These are phyloP conservation scores for Isabelozyma gotoi DNA, from an alignment of 805 yeast genomes.

Conservation along the genomic window DNA sequence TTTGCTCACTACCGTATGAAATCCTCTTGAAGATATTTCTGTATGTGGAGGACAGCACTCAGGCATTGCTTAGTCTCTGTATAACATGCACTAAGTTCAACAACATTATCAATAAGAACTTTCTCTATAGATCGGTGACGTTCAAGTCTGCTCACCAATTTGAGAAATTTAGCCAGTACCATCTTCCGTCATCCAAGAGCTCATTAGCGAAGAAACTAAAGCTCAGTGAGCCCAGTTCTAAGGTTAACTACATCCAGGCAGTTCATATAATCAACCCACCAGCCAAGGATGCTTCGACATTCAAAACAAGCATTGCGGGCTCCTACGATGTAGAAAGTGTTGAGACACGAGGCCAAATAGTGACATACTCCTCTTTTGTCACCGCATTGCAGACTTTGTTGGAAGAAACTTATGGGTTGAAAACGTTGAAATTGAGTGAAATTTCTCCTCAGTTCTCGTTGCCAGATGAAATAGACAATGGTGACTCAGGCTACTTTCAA, in stretches of 20 bases:
- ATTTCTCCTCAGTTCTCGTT: constrained; percentile 52
- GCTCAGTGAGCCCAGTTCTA: constrained; percentile 24
- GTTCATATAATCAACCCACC: constrained; percentile 37
- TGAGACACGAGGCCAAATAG: constrained; percentile 10
- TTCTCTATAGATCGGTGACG: constrained; percentile 32
- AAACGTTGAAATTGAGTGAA: constrained; percentile 39
- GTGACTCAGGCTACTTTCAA: constrained; percentile 19
- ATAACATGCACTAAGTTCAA: constrained; percentile 37
- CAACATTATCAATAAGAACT: constrained; percentile 32
- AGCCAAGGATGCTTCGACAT: constrained; percentile 15
- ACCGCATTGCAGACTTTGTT: constrained; percentile 30
- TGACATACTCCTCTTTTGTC: constrained; percentile 24
- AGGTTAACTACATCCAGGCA: constrained; percentile 28
- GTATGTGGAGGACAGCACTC: constrained; percentile 16
- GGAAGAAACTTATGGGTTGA: constrained; percentile 47
- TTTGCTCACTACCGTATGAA: constrained; percentile 46
- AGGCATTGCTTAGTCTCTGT: constrained; percentile 25
- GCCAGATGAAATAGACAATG: constrained; percentile 17
- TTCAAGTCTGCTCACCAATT: constrained; percentile 28
- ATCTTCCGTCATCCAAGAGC: constrained; percentile 21
- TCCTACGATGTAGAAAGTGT: constrained; percentile 29
- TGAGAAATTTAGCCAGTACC: constrained; percentile 32
- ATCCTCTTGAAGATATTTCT: constrained; percentile 34
- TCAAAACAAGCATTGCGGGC: constrained; percentile 34
- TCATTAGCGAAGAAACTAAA: constrained; percentile 17